phyloP scores from a whole-genome alignment of 1,284 basidiomycete species.

The Ceratobasidium sp. region DNA sequence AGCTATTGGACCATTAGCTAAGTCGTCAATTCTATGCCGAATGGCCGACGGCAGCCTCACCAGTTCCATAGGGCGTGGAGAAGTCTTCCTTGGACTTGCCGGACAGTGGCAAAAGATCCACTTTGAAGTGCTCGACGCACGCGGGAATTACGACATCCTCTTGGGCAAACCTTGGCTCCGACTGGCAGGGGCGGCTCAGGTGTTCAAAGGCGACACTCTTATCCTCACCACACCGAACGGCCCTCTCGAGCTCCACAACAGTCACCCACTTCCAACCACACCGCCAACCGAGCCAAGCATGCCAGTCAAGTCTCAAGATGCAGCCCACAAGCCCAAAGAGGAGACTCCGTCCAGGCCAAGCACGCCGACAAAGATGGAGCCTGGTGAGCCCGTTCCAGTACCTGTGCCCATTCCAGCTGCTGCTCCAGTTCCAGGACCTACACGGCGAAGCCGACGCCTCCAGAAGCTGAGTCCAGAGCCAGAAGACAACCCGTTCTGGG shows the following conservation, averaged over 20 bases:
- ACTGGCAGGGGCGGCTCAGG: conserved; percentile 6
- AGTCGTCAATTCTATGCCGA: not conserved
- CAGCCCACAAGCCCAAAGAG: not conserved
- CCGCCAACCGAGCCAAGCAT: not conserved
- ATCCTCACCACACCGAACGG: not conserved
- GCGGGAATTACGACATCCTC: conserved; percentile 14
- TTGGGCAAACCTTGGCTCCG: too few relatives aligned
- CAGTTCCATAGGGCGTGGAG: not conserved
- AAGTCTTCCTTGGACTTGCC: not conserved
- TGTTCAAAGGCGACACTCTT: not conserved
- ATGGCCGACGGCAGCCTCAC: conserved; percentile 1
- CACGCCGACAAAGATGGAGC: not conserved
- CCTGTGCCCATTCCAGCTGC: not conserved
- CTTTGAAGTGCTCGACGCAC: conserved; percentile 8
- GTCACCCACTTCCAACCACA: not conserved
- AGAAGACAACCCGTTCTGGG: too few relatives aligned
- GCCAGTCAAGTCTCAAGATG: not conserved
- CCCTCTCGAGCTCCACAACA: not conserved
- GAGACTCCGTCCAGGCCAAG: not conserved
- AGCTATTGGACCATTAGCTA: conserved; percentile 5
- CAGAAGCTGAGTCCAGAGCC: too few relatives aligned
- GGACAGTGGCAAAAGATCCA: not conserved
- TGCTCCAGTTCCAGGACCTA: too few relatives aligned
- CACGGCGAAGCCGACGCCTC: too few relatives aligned
- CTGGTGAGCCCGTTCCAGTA: conserved; percentile 8